A percentile compares a stretch with the other conserved stretches of the same genome.
Evolutionary conservation across 805 yeast genomes (phyloP).

Genomic region (Saturnispora besseyi): DNA sequence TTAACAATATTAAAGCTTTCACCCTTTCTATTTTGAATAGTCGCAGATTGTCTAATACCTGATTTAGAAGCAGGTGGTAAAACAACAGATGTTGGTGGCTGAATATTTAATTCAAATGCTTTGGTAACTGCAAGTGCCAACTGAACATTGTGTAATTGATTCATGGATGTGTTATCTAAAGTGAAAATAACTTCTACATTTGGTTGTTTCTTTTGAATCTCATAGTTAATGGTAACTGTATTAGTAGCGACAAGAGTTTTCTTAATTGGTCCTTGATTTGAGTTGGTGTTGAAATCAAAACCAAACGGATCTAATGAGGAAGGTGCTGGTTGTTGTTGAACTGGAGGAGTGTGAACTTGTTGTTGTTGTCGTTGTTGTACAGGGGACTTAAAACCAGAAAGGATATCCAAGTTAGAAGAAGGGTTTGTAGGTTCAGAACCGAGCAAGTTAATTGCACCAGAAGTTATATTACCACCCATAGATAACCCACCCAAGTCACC

Average conservation of each 20-base stretch:
- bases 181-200: constrained; percentile 16
- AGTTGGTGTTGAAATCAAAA: constrained; percentile 22
- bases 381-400: constrained; percentile 13
- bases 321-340: constrained; percentile 5
- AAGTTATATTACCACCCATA: constrained; percentile 29
- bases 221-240: constrained; percentile 21
- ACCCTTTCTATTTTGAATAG: constrained; percentile 17
- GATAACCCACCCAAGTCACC: constrained; percentile 62
- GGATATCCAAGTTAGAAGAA: constrained; percentile 10
- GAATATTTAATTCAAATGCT: constrained; percentile 21
- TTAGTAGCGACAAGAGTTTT: constrained; percentile 14
- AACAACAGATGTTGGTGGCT: constrained; percentile 20
- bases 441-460: constrained; percentile 27
- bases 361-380: constrained; percentile 2
- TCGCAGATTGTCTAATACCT: constrained; percentile 22
- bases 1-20: constrained; percentile 31
- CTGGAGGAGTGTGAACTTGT: constrained; percentile 1
- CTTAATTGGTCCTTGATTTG: constrained; percentile 6
- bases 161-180: constrained; percentile 25
- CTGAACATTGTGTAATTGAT: constrained; percentile 43
- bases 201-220: constrained; percentile 15
- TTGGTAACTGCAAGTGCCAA: constrained; percentile 30
- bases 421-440: constrained; percentile 16
- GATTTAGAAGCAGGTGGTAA: constrained; percentile 14
- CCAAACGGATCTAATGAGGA: constrained; percentile 28